These are phyloP conservation scores for Biancaea sappan DNA, from an alignment of 306 rosid genomes.

Conservation along the genomic window DNA sequence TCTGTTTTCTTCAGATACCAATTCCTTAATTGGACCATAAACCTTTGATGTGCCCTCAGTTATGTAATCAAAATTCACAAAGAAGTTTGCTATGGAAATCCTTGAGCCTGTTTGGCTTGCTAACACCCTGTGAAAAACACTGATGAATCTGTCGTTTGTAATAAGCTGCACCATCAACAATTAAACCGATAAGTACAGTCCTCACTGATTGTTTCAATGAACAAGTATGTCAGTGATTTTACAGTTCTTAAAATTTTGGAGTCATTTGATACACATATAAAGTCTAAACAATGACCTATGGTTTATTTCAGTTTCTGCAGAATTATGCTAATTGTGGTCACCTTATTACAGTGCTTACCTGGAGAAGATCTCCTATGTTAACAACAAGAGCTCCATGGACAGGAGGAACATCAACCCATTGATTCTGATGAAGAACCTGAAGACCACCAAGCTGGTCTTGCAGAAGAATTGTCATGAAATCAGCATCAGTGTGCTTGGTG, in stretches of 20 bases:
- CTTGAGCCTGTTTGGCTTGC: conserved; percentile 39
- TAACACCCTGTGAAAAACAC: conserved; percentile 43
- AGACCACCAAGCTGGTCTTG: conserved; percentile 58
- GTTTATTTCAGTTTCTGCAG: neutral
- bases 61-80: conserved; percentile 16
- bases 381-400: conserved; percentile 48
- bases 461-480: conserved; percentile 49
- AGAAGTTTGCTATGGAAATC: conserved; percentile 46
- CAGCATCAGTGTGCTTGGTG: conserved; percentile 42
- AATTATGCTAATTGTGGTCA: neutral
- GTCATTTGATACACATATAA: neutral
- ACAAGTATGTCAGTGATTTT: neutral
- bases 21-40: conserved; percentile 62
- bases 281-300: too few species aligned
- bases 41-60: conserved; percentile 11
- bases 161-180: conserved; percentile 38
- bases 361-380: conserved; percentile 53
- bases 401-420: conserved; percentile 46
- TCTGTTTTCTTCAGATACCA: conserved; percentile 50
- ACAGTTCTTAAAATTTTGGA: neutral
- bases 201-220: neutral
- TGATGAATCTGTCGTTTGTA: conserved; percentile 40
- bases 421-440: conserved; percentile 42
- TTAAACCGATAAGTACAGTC: neutral
- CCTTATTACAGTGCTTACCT: conserved; percentile 21